Percentiles rank a stretch among this genome's conserved stretches.
phyloP scores from a whole-genome alignment of 257 asterid genomes.

The Rhazya stricta region DNA sequence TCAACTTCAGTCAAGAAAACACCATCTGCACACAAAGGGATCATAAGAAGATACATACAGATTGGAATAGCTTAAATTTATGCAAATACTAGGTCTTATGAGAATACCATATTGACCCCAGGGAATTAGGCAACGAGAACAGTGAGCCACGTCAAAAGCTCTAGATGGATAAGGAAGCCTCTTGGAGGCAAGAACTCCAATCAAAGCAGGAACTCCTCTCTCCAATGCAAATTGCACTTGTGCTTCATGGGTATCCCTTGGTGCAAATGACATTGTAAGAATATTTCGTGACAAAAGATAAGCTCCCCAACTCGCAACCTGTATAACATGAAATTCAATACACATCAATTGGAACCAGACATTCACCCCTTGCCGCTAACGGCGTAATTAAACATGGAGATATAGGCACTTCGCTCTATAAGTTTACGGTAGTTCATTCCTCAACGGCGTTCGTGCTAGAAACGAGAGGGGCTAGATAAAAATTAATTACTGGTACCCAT shows the following conservation, averaged over 20 bases:
- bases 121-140: constrained; percentile 92
- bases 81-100: background rate
- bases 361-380: background rate
- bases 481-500: background rate
- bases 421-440: no score
- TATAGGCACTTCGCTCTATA: no score
- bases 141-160: constrained; percentile 91
- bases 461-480: no score
- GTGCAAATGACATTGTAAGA: constrained; percentile 80
- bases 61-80: background rate
- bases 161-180: constrained; percentile 87
- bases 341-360: background rate
- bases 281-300: constrained; percentile 69
- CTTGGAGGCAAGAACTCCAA: constrained; percentile 82
- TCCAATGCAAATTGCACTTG: constrained; percentile 88
- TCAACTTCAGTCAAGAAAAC: constrained; percentile 75
- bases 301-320: constrained; percentile 98
- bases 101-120: constrained; percentile 74
- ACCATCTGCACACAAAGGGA: constrained; percentile 44
- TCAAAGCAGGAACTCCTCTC: constrained; percentile 86
- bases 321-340: background rate
- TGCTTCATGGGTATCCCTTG: constrained; percentile 83
- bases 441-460: no score
- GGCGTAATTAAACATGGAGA: no score
- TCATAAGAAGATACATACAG: background rate